Base-by-base conservation (phyloP, 805 yeast genomes). In the Candida khao-thaluensis region DNA sequence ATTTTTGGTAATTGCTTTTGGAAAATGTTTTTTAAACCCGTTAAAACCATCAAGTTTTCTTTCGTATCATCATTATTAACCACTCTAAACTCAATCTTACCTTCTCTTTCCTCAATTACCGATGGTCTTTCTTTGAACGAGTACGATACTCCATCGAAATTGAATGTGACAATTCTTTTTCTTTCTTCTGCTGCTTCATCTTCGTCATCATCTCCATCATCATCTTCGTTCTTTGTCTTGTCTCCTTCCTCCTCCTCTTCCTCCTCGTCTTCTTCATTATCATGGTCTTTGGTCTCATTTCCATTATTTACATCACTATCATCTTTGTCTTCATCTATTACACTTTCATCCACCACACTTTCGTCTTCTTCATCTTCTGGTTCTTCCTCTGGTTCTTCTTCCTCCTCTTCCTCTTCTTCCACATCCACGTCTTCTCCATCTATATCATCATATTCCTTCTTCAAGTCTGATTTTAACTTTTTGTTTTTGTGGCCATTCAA, bases 1-100 rank as follows among this genome's bases (percentile, higher is more conserved):
- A 93, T 93, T 63, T 93, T 91, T 2, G 99, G 99, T 47, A 93
- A 74, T 64, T 93, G 99, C 54, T 90, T 90, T 59, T 93, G 99
- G 61, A 93, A 93, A 48, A 93, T 91, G 58, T 91, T 93, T 63
- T 93, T 93, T 46, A 93, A 65, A 1, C 99, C 99, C 0, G 98
- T 93, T 46, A 93, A 69, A 35, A 93, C 91, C 72, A 93, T 87
- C 70, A 93, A 69, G 59, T 78, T 87, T 53, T 93, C 99, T 44
- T 75, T 74, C 2, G 89, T 73, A 56, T 89, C 87, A 59, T 93
- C 98, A 64, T 93, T 91, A 62, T 93, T 93, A 18, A 93, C 99
- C 22, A 93, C 99, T 40, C 98, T 72, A 55, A 93, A 91, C 60
- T 91, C 96, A 44, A 93, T 93, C 50, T 84, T 81, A 0, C 96